Base-by-base conservation (phyloP, 2,329 filamentous ascomycete species). In the Camillea tinctor region DNA sequence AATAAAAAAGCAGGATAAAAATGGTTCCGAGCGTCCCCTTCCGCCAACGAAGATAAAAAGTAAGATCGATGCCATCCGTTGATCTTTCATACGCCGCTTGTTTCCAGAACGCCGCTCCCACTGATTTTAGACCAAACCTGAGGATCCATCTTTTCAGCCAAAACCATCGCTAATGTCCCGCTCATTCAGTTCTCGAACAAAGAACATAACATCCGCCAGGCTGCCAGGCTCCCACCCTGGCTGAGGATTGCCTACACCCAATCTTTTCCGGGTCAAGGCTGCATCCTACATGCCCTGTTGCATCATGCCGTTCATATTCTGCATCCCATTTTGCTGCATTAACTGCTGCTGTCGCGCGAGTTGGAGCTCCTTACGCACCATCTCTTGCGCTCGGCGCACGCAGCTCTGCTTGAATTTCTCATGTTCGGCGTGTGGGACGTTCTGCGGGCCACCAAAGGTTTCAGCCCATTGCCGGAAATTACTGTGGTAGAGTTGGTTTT, bases 361-460 rank as follows among this genome's bases (percentile, higher is more conserved):
- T 58, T 44, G 63, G 60, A 69, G 62, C 17, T 62, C 60, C 9
- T 64, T 59, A 20, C 68, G 64, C 11, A 71, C 56, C 8, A 59
- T 57, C 21, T 71, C 65, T 20, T 68, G 67, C 4, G 81, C 81
- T 60, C 75, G 76, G 0, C 61, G 44, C 3, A 74, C 50, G 24
- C 81, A 84, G 1, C 66, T 64, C 19, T 73, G 68, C 68, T 81
- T 83, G 24, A 84, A 78, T 30, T 75, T 76, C 0, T 81, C 76
- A 24, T 80, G 59, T 1, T 75, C 56, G 0, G 85, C 82, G 0
- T 66, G 72, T 0, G 84, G 83, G 3, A 85, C 79, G 26, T 77
- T 76, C 21, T 79, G 76, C 4, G 70, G 58, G 0, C 77, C 76
- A 11, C 80, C 80, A 57, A 73, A 81, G 19, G 76, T 77, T 1